Evolutionary conservation across 176 grass and related monocot species (phyloP), one percentile per base, ranked within the genome.

Genomic region (Zoysia pacifica): DNA sequence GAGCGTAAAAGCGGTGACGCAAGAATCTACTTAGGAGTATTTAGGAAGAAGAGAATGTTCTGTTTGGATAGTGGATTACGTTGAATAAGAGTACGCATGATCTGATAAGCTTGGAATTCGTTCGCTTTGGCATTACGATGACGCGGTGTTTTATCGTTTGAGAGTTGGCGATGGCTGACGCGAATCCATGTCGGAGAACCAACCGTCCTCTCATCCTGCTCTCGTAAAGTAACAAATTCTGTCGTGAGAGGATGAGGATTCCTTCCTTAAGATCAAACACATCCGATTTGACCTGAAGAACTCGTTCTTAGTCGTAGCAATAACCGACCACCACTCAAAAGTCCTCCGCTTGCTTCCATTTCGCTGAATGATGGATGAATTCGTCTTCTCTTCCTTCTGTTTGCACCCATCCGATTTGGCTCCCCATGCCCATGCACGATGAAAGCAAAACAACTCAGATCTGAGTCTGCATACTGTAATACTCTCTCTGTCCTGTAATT

Each of bases 61-160:
- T 28, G 28, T 28, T 28, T 28, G 28, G 50, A 35, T 19, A 50
- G 0, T 7, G 67, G 45, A 38, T 35, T 36, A 39, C 54, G 15
- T 2, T 14, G 14, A 55, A 55, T 4, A 18, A 18, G 52, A 55
- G 52, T 4, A 63, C 6, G 41, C 7, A 1, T 63, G 16, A 72
- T 82, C 79, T 36, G 69, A 73, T 82, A 82, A 82, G 58, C 36
- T 82, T 64, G 16, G 56, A 63, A 72, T 64, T 36, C 10, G 15
- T 45, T 60, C 28, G 28, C 28, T 50, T 81, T 47, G 40, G 5
- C 28, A 28, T 28, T 28, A 3, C 8, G 20, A 53, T 42, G 46
- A 66, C 16, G 35, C 45, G 2, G 61, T 54, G 49, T 18, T 9
- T 35, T 36, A 16, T 65, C 7, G 43, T 42, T 13, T 45, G 40